Evolutionary conservation across 2,329 filamentous ascomycete genomes (phyloP).

Genomic region (Pseudogymnoascus sp.): DNA sequence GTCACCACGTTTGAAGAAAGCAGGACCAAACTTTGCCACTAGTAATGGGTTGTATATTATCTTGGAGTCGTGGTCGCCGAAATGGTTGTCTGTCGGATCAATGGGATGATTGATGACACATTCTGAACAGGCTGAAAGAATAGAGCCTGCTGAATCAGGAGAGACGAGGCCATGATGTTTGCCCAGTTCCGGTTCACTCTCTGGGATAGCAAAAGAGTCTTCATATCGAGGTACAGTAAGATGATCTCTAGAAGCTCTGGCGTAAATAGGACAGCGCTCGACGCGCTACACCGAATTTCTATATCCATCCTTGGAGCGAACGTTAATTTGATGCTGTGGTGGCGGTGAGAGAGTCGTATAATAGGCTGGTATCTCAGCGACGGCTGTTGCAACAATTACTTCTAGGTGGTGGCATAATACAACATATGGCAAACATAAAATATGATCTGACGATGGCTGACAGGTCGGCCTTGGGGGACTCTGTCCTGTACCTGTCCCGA

Average conservation of each 20-base stretch:
- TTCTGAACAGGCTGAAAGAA: background rate
- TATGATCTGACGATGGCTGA: background rate
- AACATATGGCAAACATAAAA: background rate
- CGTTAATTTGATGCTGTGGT: background rate
- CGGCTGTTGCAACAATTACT: background rate
- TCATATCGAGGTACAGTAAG: background rate
- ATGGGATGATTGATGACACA: background rate
- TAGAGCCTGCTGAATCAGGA: background rate
- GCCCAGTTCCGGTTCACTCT: background rate
- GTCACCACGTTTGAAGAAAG: background rate
- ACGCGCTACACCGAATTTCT: background rate
- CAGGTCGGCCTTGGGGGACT: background rate
- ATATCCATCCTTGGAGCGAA: background rate
- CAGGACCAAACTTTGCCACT: slow-evolving; percentile 3
- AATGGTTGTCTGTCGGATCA: background rate
- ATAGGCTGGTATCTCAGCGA: background rate
- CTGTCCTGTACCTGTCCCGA: background rate
- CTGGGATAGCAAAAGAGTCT: background rate
- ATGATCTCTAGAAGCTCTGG: background rate
- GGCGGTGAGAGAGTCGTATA: background rate
- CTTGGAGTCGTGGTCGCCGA: background rate
- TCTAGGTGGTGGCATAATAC: background rate
- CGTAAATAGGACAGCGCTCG: background rate
- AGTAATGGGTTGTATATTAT: slow-evolving; percentile 3
- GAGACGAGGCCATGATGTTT: background rate